Base-by-base conservation (phyloP, 139 green algal species). In the Haematococcus sp. region DNA sequence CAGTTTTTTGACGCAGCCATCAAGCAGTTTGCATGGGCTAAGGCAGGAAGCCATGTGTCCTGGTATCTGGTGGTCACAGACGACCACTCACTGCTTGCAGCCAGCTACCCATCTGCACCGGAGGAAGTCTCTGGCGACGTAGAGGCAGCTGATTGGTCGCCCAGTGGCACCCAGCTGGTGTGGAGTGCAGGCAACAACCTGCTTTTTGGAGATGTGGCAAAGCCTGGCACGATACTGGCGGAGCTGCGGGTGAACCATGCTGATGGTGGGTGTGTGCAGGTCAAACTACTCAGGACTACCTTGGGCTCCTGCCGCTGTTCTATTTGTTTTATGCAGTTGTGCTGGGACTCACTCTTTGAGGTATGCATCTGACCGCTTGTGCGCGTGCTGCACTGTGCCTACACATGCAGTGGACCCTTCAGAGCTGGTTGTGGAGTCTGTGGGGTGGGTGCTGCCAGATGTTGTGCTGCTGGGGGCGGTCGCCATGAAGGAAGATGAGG, bases 1-100 rank as follows among this genome's bases (percentile, higher is more conserved):
- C 33, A 49, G 16, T 5, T 19, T 15, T 30, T 51, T n/a, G 61
- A 68, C 16, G 54, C 25, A 19, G 19, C 51, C 28, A 25, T 79
- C 31, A 63, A 34, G 64, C 73, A 78, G 25, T 74, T 79, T 46
- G 66, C 25, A 11, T 79, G 74, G 74, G 60, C 63, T 54, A 70
- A 74, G 44, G 43, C 63, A 0, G 35, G 27, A 17, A 3, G 32
- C 49, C 58, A 65, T 22, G 25, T 11, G 9, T 34, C n/a, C 58
- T 22, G 16, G 1, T 79, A 74, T 35, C 55, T 79, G 20, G 54
- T 56, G 16, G 64, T 79, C 0, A 63, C 74, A 0, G 55, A 31
- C 4, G 43, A 44, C 0, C 30, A 49, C 2, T 13, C 30, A 9
- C 56, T 73, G 54, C 28, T 33, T 30, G 4, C 74, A 1, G 64